Conservation (phyloP, 495 filamentous ascomycete species). For the Paragyromitra xinjiangensis region DNA sequence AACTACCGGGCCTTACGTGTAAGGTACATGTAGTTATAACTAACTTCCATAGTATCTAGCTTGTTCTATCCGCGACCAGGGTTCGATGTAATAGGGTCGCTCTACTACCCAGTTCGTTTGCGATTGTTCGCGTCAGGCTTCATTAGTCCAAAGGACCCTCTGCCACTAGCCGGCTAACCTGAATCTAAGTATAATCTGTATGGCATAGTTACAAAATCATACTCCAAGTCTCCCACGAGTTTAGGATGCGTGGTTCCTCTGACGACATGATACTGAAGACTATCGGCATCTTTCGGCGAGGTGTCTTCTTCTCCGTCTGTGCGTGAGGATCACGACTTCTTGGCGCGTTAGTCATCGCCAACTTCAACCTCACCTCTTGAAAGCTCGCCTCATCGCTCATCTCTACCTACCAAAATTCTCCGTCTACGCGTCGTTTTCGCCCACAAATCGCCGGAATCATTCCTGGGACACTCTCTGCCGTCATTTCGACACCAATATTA, state of each 20-base stretch:
- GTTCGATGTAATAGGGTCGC: no score
- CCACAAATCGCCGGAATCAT: conserved; percentile 1
- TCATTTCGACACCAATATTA: conserved; percentile 32
- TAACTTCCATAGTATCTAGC: no score
- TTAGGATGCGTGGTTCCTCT: neutral
- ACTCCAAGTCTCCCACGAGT: neutral
- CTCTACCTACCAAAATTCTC: conserved; percentile 33
- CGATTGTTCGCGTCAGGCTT: neutral
- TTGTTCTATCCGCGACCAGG: no score
- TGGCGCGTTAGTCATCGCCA: conserved; percentile 46
- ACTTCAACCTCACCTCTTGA: conserved; percentile 44
- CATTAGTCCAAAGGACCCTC: neutral
- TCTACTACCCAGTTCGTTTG: no score
- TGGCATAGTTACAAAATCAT: neutral
- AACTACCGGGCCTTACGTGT: no score
- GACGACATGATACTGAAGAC: neutral
- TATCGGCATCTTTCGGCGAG: conserved; percentile 10
- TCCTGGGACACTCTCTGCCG: neutral
- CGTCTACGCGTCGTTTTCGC: conserved; percentile 39
- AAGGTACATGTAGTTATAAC: no score
- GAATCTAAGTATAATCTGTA: neutral
- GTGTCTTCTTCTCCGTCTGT: neutral
- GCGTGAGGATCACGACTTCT: conserved; percentile 35
- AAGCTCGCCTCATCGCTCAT: conserved; percentile 31
- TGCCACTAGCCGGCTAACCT: neutral